phyloP scores from a whole-genome alignment of 2,329 filamentous ascomycete species.

The Pseudocercospora eumusae region DNA sequence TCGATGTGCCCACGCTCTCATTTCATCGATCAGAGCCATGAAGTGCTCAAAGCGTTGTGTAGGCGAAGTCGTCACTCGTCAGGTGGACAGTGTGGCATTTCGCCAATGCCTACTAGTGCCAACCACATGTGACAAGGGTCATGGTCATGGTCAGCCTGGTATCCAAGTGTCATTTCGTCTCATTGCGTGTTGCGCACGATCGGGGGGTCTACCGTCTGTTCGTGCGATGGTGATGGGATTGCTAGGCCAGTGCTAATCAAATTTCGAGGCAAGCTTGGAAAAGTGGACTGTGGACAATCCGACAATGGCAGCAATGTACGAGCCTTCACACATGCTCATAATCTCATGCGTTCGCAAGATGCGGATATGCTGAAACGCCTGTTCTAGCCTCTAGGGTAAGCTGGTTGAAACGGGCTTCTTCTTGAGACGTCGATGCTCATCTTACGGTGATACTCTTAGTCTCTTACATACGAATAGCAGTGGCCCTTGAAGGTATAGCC shows the following conservation, averaged over 20 bases:
- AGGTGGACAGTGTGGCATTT: not conserved
- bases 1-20: not conserved
- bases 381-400: constrained; percentile 4
- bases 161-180: not conserved
- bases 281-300: too few species aligned
- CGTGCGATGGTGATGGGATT: too few species aligned
- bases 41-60: not conserved
- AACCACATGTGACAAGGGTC: not conserved
- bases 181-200: not conserved
- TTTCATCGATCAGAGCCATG: not conserved
- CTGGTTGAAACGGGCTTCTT: not conserved
- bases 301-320: too few species aligned
- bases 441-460: too few species aligned
- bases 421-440: constrained; percentile 5
- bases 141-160: not conserved
- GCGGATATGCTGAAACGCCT: constrained; percentile 4
- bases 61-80: not conserved
- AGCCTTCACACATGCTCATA: too few species aligned
- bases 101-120: not conserved
- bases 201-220: not conserved
- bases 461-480: too few species aligned
- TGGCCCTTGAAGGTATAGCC: not conserved
- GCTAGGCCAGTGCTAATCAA: not conserved
- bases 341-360: not conserved
- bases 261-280: not conserved